Base-by-base conservation (phyloP, 495 filamentous ascomycete genomes). In the Astrocystis sublimbata region DNA sequence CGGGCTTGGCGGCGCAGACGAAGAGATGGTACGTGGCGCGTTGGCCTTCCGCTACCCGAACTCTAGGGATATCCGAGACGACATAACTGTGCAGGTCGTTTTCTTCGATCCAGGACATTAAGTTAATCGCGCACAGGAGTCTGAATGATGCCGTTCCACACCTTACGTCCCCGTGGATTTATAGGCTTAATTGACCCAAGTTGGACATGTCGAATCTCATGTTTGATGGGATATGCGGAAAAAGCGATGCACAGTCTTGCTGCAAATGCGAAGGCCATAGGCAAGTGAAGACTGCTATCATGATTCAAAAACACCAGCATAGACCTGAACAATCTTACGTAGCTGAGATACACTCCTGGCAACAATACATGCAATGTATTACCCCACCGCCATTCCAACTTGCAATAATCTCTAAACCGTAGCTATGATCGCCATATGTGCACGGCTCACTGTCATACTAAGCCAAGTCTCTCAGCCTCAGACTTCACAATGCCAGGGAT, bases 31-130 rank as follows among this genome's bases (percentile, higher is more conserved):
- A 4, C 74, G 75, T 26, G 83, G 81, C 4, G 62, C 82, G 38
- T 70, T 88, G 63, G 81, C 78, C 6, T 75, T 80, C 19, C 63
- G 64, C 15, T 67, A 77, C 33, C 85, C 84, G 17, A 78, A 73
- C n/a, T 79, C 79, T 13, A 74, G 84, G 41, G 63, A 71, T 58
- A 69, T 79, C 17, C 65, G 79, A 41, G 86, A 89, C 69, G 86
- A 89, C 70, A 80, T 83, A 6, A 86, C 86, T 3, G 80, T 89
- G 23, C 82, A 88, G 64, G 86, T 89, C 4, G 76, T 85, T 19
- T 88, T 89, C 69, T 88, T 89, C 54, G 67, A 58, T 2, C 58
- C 67, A 0, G n/a, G 13, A 10, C 38, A 36, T 36, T 53, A 15
- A 42, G 5, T 19, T 28, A 31, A 1, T 21, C n/a, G 47, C 4